Evolutionary conservation across 805 yeast genomes (phyloP), one percentile per base, ranked within the genome.

Genomic region (Pichia ethanolica): DNA sequence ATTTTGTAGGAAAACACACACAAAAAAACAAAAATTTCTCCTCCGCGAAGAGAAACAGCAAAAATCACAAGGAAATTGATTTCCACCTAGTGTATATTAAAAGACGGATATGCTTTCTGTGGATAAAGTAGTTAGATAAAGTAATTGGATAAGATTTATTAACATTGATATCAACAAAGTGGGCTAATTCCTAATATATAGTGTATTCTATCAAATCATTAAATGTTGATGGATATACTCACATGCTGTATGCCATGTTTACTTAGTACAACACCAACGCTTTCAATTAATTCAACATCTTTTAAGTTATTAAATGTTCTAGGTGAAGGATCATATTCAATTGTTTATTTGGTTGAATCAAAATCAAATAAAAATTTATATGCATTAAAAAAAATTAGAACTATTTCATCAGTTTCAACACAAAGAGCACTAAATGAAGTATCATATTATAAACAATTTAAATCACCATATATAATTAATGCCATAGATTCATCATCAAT

Each of bases 251-350:
- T 73, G 9, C 80, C 80, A 6, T 77, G 81, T 55, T 56, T 73
- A 64, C 44, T 60, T 35, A 58, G 54, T 46, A 47, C 50, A 42
- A 62, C 77, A 13, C 90, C 93, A 0, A 73, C 73, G 8, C 68
- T 89, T 10, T 60, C 71, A 14, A 77, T 90, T 54, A 85, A 86
- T 63, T 78, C 79, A 48, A 72, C 78, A 36, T 70, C 71, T 44
- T 86, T 83, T 68, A 73, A 71, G 57, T 83, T 90, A 14, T 67
- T 81, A 47, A 75, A 79, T 51, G 72, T 90, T n/a, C 70, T 90
- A 7, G 96, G 96, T 9, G 97, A 89, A 68, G 95, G 96, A 3
- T 95, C 93, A 12, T 86, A 85, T 61, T 83, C 95, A 0, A 89
- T 85, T 57, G 96, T 88, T 8, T 90, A 90, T 60, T 70, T 89